Conservation (phyloP, 2,329 filamentous ascomycete species). For the Alternaria gansuensis region DNA sequence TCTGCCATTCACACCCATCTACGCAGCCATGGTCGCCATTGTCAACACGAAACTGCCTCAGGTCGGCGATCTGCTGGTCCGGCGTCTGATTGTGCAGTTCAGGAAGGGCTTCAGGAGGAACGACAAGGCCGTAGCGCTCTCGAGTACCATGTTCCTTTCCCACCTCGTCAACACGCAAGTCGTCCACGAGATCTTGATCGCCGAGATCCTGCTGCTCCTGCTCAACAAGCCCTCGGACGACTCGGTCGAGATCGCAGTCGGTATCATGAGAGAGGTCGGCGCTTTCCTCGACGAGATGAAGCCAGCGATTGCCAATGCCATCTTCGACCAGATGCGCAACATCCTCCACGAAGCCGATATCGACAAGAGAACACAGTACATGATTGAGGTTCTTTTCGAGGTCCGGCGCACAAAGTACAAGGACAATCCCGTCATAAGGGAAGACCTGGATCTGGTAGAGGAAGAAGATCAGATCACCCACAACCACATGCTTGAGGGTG, state of each 20-base stretch:
- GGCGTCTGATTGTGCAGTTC: slow-evolving; percentile 88
- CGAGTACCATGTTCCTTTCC: slow-evolving; percentile 91
- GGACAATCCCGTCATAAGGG: slow-evolving; percentile 87
- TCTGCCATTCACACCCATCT: slow-evolving; percentile 94
- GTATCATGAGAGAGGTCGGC: slow-evolving; percentile 89
- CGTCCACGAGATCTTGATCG: slow-evolving; percentile 89
- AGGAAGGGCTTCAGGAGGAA: slow-evolving; percentile 95
- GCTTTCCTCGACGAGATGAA: slow-evolving; percentile 97
- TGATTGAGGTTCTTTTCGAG: slow-evolving; percentile 98
- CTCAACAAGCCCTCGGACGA: slow-evolving; percentile 96
- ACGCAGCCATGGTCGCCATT: slow-evolving; percentile 93
- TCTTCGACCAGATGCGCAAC: slow-evolving; percentile 95
- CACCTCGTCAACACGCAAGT: slow-evolving; percentile 97
- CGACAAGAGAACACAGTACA: slow-evolving; percentile 98
- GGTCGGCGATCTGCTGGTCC: slow-evolving; percentile 89
- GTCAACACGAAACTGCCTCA: slow-evolving; percentile 97
- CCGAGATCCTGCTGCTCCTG: slow-evolving; percentile 89
- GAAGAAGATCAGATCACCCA: slow-evolving; percentile 99
- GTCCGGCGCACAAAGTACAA: slow-evolving; percentile 96
- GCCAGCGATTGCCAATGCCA: slow-evolving; percentile 81
- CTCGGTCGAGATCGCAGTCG: slow-evolving; percentile 96
- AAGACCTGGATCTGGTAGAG: slow-evolving; percentile 93
- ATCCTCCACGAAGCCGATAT: slow-evolving; percentile 97
- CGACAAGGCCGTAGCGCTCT: slow-evolving; percentile 94
- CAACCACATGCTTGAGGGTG: slow-evolving; percentile 76